Base-by-base conservation (phyloP, 1,284 basidiomycete genomes). In the Austroboletus niveus region DNA sequence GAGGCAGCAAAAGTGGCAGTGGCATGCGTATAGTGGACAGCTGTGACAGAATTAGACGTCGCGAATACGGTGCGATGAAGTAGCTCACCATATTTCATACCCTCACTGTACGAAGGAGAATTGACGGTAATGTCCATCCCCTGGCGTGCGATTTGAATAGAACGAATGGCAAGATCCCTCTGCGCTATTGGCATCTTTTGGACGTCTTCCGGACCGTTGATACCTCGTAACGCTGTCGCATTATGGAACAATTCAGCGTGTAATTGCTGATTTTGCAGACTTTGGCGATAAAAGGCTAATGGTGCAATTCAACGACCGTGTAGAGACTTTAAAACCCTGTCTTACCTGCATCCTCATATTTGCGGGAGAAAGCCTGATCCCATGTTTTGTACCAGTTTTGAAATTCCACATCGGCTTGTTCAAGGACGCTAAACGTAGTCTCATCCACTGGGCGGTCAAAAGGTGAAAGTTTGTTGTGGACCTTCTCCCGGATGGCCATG, bases 1-100 rank as follows among this genome's bases (percentile, higher is more conserved):
- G 92, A 91, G 14, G 92, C 93, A 20, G 90, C 84, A 70, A 97
- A 97, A 0, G 93, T 94, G 3, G 94, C 94, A 36, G 92, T 92
- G 43, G 90, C 91, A 66, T 96, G 92, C 8, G 91, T 90, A 63
- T 92, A 93, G 63, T 90, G 87, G 35, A 93, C 90, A 32, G 89
- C 92, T 90, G 62, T 55, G 20, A n/a, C 8, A 31, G 24, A 30
- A 24, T 68, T 45, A 55, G 44, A 44, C 34, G 9, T 47, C 31
- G 31, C 42, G 5, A 46, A 50, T 22, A 17, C 22, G 38, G 39
- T 7, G 52, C 48, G 10, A 48, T 40, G 42, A 34, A 27, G 39
- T 46, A 38, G 46, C 79, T 48, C 63, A 87, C 87, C 89, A 63
- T 93, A 95, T 76, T 89, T 90, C 78, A 96, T 87, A 17, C 90